Percentiles rank a stretch among this genome's conserved stretches.
Evolutionary conservation across 169 alveolate species (phyloP).

Genomic region (Pseudocohnilembus persalinus): DNA sequence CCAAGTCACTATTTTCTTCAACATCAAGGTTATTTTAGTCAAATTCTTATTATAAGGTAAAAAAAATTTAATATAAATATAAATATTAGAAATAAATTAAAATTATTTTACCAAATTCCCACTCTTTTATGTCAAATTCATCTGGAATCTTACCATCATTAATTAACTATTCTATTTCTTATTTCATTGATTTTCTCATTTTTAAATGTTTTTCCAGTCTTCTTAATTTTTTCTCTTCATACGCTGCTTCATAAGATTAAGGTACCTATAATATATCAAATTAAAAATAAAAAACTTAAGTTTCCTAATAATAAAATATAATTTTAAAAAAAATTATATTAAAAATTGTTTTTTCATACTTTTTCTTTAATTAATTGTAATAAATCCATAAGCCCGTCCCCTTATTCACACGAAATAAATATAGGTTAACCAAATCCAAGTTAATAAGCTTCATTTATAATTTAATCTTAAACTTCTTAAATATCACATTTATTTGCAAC

Average conservation of each 20-base stretch:
- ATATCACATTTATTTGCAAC: conserved; percentile 64
- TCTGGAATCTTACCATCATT: conserved; percentile 15
- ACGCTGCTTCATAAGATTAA: conserved; percentile 19
- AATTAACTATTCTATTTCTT: conserved; percentile 49
- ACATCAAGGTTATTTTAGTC: conserved; percentile 61
- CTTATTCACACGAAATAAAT: conserved; percentile 72
- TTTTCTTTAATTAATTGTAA: conserved; percentile 33
- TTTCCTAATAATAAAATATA: background rate
- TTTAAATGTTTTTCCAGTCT: conserved; percentile 52
- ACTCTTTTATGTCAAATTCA: conserved; percentile 49
- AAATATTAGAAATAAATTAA: background rate
- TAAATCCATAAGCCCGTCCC: conserved; percentile 66
- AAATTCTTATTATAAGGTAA: conserved; percentile 52
- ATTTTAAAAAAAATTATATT: too few species aligned
- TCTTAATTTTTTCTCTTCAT: conserved; percentile 38
- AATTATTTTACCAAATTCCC: conserved; percentile 33
- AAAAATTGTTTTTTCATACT: too few species aligned
- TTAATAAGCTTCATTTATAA: conserved; percentile 57
- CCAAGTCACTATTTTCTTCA: conserved; percentile 71
- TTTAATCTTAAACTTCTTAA: conserved; percentile 34
- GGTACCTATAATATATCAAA: conserved; percentile 43
- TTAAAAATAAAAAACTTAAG: too few species aligned
- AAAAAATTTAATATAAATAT: background rate
- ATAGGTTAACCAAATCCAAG: conserved; percentile 69
- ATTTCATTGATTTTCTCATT: conserved; percentile 25